Evolutionary conservation across 768 basidiomycete genomes (phyloP), one percentile per base, ranked within the genome.

Genomic region (Sporobolomyces pararoseus): DNA sequence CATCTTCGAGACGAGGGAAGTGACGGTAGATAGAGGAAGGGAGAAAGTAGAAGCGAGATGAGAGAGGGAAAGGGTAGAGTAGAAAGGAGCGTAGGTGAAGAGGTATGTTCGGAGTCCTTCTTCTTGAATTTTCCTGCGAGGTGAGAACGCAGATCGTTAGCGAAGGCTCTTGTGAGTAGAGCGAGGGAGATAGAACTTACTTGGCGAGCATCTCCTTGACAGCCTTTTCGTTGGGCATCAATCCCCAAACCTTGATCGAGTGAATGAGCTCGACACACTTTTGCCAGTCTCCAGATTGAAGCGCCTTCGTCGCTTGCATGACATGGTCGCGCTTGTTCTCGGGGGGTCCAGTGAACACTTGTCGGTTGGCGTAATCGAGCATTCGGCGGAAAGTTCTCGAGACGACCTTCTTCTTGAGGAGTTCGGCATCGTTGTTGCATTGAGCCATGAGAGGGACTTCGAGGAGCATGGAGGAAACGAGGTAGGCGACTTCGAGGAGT

Each of bases 321-420:
- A 99, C 95, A 78, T 98, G 96, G 77, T 99, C 96, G 39, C 96
- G 84, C 37, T 95, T 98, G 77, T 90, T 97, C 81, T 99, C 96
- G 34, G 77, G 77, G 46, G 77, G 77, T 17, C 77, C 96, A 29
- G 92, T 94, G 80, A 99, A 99, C 16, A 96, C 89, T 81, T 98
- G 96, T 34, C 92, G 86, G 76, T 98, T 96, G 1, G 95, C 94
- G 77, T 96, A 94, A 80, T 99, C 96, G 61, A 99, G 83, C 70
- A 97, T 81, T 52, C 95, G 85, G 44, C 94, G 86, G 86, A 98
- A 99, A 31, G 93, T 91, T 79, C 97, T 94, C n/a, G 91, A 93
- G 68, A 95, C 90, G 2, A 87, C 85, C 81, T 95, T 92, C 76
- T 95, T 87, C 81, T 88, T 91, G 80, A 87, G 85, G 80, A 96